Conservation (phyloP, 208 protist species). For the Entamoeba invadens region DNA sequence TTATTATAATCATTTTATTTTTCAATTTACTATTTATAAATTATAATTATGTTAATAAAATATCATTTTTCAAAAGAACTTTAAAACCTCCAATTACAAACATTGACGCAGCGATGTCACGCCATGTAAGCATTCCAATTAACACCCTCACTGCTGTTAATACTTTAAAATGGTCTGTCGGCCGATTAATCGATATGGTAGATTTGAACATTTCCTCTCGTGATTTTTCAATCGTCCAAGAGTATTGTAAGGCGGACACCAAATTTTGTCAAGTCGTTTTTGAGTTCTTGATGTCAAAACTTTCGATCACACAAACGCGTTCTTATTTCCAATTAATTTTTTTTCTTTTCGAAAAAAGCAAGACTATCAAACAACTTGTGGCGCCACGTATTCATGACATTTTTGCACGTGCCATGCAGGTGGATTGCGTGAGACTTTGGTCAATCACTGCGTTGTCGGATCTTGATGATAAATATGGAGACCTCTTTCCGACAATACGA, state of each 20-base stretch:
- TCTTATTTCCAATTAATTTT: background rate
- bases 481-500: background rate
- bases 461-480: background rate
- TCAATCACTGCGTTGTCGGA: background rate
- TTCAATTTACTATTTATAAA: too few relatives aligned
- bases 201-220: background rate
- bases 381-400: background rate
- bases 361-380: background rate
- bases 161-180: background rate
- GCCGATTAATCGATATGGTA: background rate
- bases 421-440: background rate
- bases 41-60: too few relatives aligned
- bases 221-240: background rate
- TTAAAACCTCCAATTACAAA: too few relatives aligned
- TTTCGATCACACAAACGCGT: background rate
- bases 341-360: background rate
- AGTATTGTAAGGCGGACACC: background rate
- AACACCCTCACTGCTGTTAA: background rate
- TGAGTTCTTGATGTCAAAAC: background rate
- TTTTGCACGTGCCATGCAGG: background rate
- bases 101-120: too few relatives aligned
- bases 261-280: background rate
- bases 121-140: background rate
- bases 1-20: too few relatives aligned
- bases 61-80: too few relatives aligned